Conservation (phyloP, 75 land plant species). For the Selaginella moellendorffii region DNA sequence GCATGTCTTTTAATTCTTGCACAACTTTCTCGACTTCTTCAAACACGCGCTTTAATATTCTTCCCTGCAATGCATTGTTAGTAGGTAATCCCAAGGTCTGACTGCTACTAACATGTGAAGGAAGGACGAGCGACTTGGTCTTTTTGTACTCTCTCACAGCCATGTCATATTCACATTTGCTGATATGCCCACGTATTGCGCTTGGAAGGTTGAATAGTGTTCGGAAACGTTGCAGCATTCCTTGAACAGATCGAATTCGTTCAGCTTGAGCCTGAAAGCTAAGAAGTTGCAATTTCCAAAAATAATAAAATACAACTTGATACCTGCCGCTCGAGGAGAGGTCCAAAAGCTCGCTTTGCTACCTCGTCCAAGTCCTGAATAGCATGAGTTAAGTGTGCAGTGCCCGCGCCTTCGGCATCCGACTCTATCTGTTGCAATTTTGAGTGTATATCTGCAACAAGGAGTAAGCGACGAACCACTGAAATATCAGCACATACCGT, state of each 20-base stretch:
- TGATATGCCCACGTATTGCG: conserved; percentile 65
- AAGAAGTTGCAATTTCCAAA: background rate
- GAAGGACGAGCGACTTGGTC: conserved; percentile 84
- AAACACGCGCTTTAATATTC: conserved; percentile 75
- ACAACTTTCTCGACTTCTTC: conserved; percentile 97
- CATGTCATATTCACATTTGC: conserved; percentile 91
- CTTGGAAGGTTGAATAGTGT: conserved; percentile 95
- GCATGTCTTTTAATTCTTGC: conserved; percentile 71
- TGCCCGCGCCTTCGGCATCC: conserved; percentile 90
- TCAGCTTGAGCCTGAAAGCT: conserved; percentile 76
- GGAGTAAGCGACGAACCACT: background rate
- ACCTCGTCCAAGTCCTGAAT: conserved; percentile 54
- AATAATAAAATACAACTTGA: too few relatives aligned
- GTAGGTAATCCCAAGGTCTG: too few relatives aligned
- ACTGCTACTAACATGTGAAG: conserved; percentile 77
- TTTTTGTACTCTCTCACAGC: conserved; percentile 93
- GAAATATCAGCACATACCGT: too few relatives aligned
- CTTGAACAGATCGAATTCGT: conserved; percentile 95
- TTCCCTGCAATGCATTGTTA: too few relatives aligned
- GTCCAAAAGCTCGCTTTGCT: conserved; percentile 85
- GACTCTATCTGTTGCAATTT: conserved; percentile 82
- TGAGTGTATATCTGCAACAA: conserved; percentile 66
- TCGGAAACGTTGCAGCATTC: conserved; percentile 95
- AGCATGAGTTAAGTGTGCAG: conserved; percentile 44
- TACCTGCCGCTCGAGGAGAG: conserved; percentile 96